Conservation (phyloP, 768 basidiomycete species). For the Tubosaeta sp. region DNA sequence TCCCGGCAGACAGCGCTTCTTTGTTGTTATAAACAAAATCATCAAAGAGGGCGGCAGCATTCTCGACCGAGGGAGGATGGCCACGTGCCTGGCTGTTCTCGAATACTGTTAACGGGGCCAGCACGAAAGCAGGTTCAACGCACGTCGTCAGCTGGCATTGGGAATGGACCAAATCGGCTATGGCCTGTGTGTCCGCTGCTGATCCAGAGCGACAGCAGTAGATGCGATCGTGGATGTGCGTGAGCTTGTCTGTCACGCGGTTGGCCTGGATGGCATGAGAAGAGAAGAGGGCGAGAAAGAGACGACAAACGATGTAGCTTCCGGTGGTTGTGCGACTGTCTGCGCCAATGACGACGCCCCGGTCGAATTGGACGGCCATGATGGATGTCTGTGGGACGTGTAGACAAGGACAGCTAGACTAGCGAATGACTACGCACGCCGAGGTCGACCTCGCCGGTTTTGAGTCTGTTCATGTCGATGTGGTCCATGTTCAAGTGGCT, state of each 20-base stretch:
- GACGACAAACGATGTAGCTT: slow-evolving; percentile 80
- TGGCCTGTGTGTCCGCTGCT: slow-evolving; percentile 95
- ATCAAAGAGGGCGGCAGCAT: slow-evolving; percentile 82
- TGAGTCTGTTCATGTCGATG: slow-evolving; percentile 84
- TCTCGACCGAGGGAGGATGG: slow-evolving; percentile 70
- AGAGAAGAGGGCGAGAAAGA: not conserved
- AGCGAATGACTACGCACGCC: slow-evolving; percentile 56
- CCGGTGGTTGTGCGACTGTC: slow-evolving; percentile 97
- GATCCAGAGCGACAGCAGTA: slow-evolving; percentile 99
- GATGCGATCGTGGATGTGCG: slow-evolving; percentile 93
- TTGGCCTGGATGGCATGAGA: slow-evolving; percentile 60
- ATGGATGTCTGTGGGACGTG: slow-evolving; percentile 76
- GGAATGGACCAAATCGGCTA: slow-evolving; percentile 89
- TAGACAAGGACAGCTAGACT: not conserved
- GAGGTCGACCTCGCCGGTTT: slow-evolving; percentile 94
- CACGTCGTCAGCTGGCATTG: slow-evolving; percentile 74
- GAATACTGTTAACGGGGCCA: not conserved
- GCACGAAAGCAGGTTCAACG: slow-evolving; percentile 18
- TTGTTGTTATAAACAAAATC: slow-evolving; percentile 92
- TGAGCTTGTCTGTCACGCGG: slow-evolving; percentile 97
- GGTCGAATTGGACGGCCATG: slow-evolving; percentile 97
- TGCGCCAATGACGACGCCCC: slow-evolving; percentile 94
- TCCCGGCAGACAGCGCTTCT: slow-evolving; percentile 82
- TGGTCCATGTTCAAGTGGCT: slow-evolving; percentile 46
- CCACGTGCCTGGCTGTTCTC: slow-evolving; percentile 51